phyloP scores from a whole-genome alignment of 169 alveolate species.

The Babesia bovis region DNA sequence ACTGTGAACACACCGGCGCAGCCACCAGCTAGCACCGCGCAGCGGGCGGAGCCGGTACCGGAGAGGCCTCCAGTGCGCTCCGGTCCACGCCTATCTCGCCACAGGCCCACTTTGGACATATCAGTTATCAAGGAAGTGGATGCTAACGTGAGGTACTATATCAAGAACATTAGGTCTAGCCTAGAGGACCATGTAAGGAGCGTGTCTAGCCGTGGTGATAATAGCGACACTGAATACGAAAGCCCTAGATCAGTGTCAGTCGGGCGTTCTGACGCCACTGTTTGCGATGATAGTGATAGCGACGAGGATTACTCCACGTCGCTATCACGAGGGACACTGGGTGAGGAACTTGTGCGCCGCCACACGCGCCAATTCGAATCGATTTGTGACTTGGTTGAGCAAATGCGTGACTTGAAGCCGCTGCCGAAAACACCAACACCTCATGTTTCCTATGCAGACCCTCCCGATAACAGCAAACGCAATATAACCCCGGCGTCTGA shows the following conservation, averaged over 20 bases:
- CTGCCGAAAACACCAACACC: background rate
- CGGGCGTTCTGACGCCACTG: conserved; percentile 27
- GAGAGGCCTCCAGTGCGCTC: background rate
- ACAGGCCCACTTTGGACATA: background rate
- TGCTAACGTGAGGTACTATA: conserved; percentile 16
- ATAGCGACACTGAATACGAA: conserved; percentile 27
- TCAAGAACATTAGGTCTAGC: conserved; percentile 19
- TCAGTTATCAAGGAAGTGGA: conserved; percentile 8
- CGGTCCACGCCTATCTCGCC: background rate
- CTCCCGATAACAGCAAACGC: background rate
- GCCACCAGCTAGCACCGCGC: background rate
- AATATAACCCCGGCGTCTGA: background rate
- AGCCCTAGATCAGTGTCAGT: background rate
- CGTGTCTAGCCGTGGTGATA: conserved; percentile 6
- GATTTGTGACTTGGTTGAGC: conserved; percentile 33
- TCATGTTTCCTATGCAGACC: conserved; percentile 7
- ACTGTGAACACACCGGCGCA: background rate
- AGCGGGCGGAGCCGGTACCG: background rate
- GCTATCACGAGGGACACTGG: no score
- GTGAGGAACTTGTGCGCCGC: conserved; percentile 25
- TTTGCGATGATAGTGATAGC: background rate
- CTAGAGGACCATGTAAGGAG: conserved; percentile 9
- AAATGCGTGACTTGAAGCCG: conserved; percentile 6
- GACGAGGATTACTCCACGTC: conserved; percentile 27
- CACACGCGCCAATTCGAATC: conserved; percentile 33